Evolutionary conservation across 345 rosid genomes (phyloP), one percentile per base, ranked within the genome.

Genomic region (Psidium guajava): DNA sequence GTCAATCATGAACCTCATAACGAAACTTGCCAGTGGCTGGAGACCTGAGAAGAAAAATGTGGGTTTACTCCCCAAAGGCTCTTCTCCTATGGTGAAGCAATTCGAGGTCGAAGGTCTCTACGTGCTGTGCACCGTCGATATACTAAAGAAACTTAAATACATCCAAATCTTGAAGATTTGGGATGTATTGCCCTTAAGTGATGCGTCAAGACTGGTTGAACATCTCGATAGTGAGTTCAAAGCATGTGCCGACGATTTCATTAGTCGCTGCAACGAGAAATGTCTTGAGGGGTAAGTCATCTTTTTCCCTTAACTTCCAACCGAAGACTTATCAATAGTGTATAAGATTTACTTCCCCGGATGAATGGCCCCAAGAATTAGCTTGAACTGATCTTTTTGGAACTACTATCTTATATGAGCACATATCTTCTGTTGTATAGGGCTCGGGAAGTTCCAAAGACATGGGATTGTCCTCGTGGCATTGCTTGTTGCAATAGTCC

Each of bases 1-100:
- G 36, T 58, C 56, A 12, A 90, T 87, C 81, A 81, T 93, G 81
- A 84, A 87, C 84, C 84, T 87, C 22, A 75, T 93, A 27, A 59
- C 87, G 52, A 89, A 83, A 85, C 90, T 93, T 69, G 85, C 95
- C 2, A 27, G 85, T 28, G 95, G 95, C 44, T 91, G 93, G 94
- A 89, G 93, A 50, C 88, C 94, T 3, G 89, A 87, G 90, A 88
- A 32, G 51, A 84, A 83, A 54, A 89, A 87, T 14, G 87, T 87
- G 40, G 91, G 91, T 51, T 1, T 47, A 47, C 42, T 40, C 42
- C 42, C 42, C 5, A 40, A 2, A 42, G 5, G 44, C 44, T 42
- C 4, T 42, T 42, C 44, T 42, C 44, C 5, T 42, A 42, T 42
- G 44, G 44, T 42, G 44, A 42, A 42, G 44, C 44, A 42, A 42